Base-by-base conservation (phyloP, 169 alveolate species). In the Plasmodium berghei region DNA sequence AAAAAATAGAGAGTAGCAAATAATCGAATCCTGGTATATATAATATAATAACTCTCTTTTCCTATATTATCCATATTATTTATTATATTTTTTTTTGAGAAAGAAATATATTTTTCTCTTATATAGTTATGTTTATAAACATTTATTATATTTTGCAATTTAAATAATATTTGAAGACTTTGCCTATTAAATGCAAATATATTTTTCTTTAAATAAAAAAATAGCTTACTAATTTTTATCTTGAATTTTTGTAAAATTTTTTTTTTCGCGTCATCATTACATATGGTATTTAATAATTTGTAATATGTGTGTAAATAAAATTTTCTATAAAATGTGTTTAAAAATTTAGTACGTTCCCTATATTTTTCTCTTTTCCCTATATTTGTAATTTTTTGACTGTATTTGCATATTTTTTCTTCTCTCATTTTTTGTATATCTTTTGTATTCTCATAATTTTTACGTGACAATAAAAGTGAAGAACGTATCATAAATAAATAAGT, bases 401-500 rank as follows among this genome's bases (percentile, higher is more conserved):
- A 34, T 5, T 34, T 34, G 42, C 6, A 34, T 34, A 34, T 34
- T 34, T 34, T 34, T 5, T 34, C 42, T 34, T 34, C 42, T 34
- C 8, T 34, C 0, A 4, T 34, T 3, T 34, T 34, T 34, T 34
- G 42, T 34, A 34, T 3, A 34, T 5, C 8, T 34, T 34, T 34
- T 34, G 6, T 9, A 26, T 9, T 9, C 34, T 63, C 22, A 24
- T 1, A 5, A 52, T 16, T 59, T 48, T 48, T 14, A 48, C 72
- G 40, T n/a, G 26, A 45, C 18, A 83, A 58, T 4, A 55, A 40
- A 66, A 48, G 18, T 18, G 4, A 46, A 10, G 85, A 83, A 18
- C 40, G 58, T 40, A 83, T 20, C 72, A 83, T 56, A 71, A 58
- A 69, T 64, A 83, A 16, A 83, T 83, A 70, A 14, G 70, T 67